These are phyloP conservation scores for Solanum lycopersicoides DNA, from an alignment of 257 asterid species.

Conservation along the genomic window DNA sequence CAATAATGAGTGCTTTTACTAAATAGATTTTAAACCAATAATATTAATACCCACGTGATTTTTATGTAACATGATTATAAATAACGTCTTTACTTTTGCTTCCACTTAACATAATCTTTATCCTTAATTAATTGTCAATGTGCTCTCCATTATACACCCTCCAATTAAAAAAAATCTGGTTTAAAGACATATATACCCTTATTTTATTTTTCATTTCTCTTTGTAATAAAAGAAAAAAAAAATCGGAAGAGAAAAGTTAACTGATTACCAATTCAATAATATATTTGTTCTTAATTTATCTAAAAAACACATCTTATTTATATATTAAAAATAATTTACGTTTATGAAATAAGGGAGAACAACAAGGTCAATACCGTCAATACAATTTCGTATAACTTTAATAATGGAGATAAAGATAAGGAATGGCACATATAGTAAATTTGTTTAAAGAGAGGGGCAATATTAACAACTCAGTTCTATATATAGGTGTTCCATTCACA, in stretches of 20 bases:
- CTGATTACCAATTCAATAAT: background rate
- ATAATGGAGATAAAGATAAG: background rate
- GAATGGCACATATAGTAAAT: background rate
- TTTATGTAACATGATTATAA: background rate
- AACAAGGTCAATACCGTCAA: background rate
- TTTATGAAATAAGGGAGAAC: no score
- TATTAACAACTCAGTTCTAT: background rate
- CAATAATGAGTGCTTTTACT: background rate
- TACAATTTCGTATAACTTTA: background rate
- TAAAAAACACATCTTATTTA: no score
- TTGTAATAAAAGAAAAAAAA: background rate
- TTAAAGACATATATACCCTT: background rate
- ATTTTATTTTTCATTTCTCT: background rate
- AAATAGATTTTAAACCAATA: background rate
- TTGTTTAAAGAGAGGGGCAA: background rate
- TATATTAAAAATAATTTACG: no score
- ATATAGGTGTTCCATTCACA: background rate
- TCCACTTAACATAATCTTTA: background rate
- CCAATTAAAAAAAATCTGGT: background rate
- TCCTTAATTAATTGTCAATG: background rate
- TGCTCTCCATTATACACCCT: background rate
- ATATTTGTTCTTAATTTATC: no score
- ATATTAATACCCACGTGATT: constrained; percentile 7
- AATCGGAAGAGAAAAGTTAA: background rate
- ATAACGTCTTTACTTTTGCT: background rate